Evolutionary conservation across 768 basidiomycete species (phyloP), one percentile per base, ranked within the genome.

Genomic region (Phanerodontia chrysosporium): DNA sequence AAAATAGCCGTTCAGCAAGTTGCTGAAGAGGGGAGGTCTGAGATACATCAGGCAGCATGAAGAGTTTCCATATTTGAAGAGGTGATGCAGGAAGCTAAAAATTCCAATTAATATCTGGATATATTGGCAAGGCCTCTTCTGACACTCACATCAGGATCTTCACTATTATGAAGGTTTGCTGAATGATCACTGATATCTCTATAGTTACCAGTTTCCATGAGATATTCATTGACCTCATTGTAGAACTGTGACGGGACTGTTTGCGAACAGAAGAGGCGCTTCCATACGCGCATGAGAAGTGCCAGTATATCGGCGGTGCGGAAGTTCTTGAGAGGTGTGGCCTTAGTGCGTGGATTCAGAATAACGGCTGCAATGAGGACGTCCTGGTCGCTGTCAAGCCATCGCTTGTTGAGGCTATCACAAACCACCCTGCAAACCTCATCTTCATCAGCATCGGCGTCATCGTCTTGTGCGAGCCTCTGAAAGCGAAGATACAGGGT

Each of bases 381-480:
- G 22, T 68, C 65, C 56, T 70, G 69, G 54, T 69, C 66, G 24
- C 62, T 55, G 45, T 65, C 67, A 14, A 32, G 48, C 69, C 68
- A 70, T 1, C 60, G 60, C 22, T 28, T 55, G 46, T 65, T 60
- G 46, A 70, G 58, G 58, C 75, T 76, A 1, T 61, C 45, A 2
- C 72, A 60, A 42, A 74, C 67, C 7, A 68, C 72, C 2, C 32
- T 42, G 7, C 51, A 30, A 22, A 55, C 52, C 36, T 25, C 32
- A 25, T 44, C 39, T 27, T 69, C 57, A 25, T 51, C 21, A 29
- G 18, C 27, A 28, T 55, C 32, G 28, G 13, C 32, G 21, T 35
- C 30, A 22, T 8, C 13, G 5, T 30, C 16, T 24, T 25, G 6
- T n/a, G 22, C 24, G 7, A 58, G n/a, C 4, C 32, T 18, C 9